A percentile compares a stretch with the other conserved stretches of the same genome.
Evolutionary conservation across 164 flowering plant species (phyloP).

Genomic region (Dillenia suffruticosa): DNA sequence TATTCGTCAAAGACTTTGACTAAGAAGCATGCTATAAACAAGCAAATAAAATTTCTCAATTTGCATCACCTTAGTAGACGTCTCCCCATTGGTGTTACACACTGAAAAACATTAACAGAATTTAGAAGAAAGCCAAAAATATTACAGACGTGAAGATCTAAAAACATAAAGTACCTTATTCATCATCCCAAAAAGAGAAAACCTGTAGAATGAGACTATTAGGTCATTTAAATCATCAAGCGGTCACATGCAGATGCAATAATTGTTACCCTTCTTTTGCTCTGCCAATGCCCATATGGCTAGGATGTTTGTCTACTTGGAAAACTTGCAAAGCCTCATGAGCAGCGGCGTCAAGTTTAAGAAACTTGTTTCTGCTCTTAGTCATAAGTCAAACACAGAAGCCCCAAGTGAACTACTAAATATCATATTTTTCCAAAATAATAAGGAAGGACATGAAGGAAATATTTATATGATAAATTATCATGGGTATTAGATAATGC

Average conservation of each 20-base stretch:
- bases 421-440: no score
- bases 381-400: slow-evolving; percentile 30
- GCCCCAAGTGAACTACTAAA: neutral
- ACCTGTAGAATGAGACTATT: slow-evolving; percentile 45
- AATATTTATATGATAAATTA: neutral
- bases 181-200: slow-evolving; percentile 98
- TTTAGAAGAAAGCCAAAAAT: slow-evolving; percentile 14
- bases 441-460: neutral
- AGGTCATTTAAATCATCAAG: neutral
- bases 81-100: slow-evolving; percentile 90
- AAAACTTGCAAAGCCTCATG: slow-evolving; percentile 91
- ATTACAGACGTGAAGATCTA: slow-evolving; percentile 4
- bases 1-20: slow-evolving; percentile 1
- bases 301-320: slow-evolving; percentile 95
- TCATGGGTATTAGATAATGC: neutral
- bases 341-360: slow-evolving; percentile 91
- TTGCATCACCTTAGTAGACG: slow-evolving; percentile 76
- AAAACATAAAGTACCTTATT: slow-evolving; percentile 59
- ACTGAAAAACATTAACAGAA: slow-evolving; percentile 38
- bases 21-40: slow-evolving; percentile 6
- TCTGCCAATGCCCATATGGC: slow-evolving; percentile 99
- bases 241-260: neutral
- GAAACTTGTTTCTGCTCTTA: slow-evolving; percentile 71
- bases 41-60: slow-evolving; percentile 8
- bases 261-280: slow-evolving; percentile 91